Evolutionary conservation across 2,329 filamentous ascomycete species (phyloP).

Genomic region (Conoideocrella luteorostrata): DNA sequence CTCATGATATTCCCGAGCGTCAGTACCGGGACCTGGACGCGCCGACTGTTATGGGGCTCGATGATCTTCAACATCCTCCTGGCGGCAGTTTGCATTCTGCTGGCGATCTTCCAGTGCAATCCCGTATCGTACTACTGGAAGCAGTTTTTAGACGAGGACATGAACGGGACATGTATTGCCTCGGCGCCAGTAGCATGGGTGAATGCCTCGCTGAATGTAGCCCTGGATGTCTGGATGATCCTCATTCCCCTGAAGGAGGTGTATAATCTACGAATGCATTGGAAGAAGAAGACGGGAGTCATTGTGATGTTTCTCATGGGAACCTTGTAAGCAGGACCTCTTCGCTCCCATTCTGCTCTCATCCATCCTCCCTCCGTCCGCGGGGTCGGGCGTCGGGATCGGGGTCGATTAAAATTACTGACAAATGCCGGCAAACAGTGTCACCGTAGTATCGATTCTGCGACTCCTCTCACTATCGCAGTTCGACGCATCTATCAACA

Average conservation of each 20-base stretch:
- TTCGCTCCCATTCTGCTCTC: background rate
- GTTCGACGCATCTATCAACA: conserved; percentile 18
- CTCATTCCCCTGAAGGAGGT: conserved; percentile 38
- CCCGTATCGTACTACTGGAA: conserved; percentile 45
- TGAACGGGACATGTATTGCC: conserved; percentile 39
- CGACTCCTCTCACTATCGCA: conserved; percentile 20
- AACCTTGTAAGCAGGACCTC: conserved; percentile 23
- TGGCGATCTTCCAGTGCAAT: conserved; percentile 40
- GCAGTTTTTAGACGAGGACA: conserved; percentile 34
- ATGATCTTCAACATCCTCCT: conserved; percentile 29
- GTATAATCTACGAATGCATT: conserved; percentile 29
- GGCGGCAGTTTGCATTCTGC: conserved; percentile 31
- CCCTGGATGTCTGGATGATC: conserved; percentile 42
- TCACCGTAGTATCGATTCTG: conserved; percentile 23
- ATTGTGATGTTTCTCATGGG: conserved; percentile 40
- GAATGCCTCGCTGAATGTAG: conserved; percentile 42
- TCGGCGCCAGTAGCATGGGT: conserved; percentile 40
- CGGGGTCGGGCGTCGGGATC: too few relatives aligned
- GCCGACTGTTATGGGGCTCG: conserved; percentile 30
- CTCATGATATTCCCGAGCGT: conserved; percentile 40
- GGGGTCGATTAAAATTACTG: too few relatives aligned
- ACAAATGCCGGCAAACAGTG: conserved; percentile 11
- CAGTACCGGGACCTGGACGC: conserved; percentile 18
- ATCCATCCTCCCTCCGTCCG: too few relatives aligned
- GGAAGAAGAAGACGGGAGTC: conserved; percentile 38